These are phyloP conservation scores for Kodamaea kakaduensis DNA, from an alignment of 805 yeast species.

Conservation along the genomic window DNA sequence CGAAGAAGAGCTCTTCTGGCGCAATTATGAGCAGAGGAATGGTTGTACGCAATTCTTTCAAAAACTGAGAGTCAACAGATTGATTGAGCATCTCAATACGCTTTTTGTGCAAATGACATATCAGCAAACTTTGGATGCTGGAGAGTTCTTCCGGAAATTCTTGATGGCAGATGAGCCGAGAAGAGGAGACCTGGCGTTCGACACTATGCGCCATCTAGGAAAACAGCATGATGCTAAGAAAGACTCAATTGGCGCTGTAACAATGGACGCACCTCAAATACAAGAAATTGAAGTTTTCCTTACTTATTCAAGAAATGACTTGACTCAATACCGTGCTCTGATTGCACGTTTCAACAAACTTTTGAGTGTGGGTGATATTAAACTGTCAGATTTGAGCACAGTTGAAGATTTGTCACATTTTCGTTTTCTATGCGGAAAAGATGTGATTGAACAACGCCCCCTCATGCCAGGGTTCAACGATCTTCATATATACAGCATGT, in stretches of 20 bases:
- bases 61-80: conserved; percentile 46
- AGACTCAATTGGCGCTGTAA: conserved; percentile 10
- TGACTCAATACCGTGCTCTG: conserved; percentile 25
- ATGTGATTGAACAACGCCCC: not conserved
- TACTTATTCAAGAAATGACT: conserved; percentile 43
- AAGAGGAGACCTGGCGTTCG: conserved; percentile 10
- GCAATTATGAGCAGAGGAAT: conserved; percentile 9
- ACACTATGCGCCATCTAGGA: not conserved
- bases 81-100: conserved; percentile 46
- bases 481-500: conserved; percentile 16
- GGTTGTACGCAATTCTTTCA: conserved; percentile 28
- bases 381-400: conserved; percentile 28
- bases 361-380: conserved; percentile 28
- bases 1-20: conserved; percentile 17
- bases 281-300: conserved; percentile 46
- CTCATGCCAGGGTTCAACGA: conserved; percentile 11
- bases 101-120: conserved; percentile 34
- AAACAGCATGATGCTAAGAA: not conserved
- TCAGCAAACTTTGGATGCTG: conserved; percentile 22
- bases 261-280: conserved; percentile 20
- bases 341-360: conserved; percentile 37
- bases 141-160: conserved; percentile 7
- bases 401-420: conserved; percentile 18
- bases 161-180: conserved; percentile 16
- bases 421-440: not conserved